Evolutionary conservation across 139 green algal species (phyloP), one percentile per base, ranked within the genome.

Genomic region (Coelastrella sp.): DNA sequence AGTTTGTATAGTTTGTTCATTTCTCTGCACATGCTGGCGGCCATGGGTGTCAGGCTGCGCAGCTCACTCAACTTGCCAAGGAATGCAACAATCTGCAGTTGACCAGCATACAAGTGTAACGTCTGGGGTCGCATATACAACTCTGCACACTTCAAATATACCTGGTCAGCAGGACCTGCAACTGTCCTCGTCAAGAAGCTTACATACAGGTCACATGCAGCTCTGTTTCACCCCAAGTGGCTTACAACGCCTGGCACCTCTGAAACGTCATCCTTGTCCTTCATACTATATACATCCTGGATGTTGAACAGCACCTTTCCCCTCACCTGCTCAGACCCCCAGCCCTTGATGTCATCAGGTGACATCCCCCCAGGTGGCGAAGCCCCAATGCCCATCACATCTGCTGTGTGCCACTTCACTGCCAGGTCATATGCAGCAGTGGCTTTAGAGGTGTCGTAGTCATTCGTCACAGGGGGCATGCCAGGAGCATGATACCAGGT

Each of bases 401-500:
- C 94, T 4, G 68, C 87, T 8, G 92, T 96, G 92, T 97, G 95
- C 96, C 96, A 98, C 61, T 83, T 89, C 7, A 91, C 84, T 4
- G 96, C 97, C 85, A 98, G 93, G 5, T 92, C 93, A 47, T 96
- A 93, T 7, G 97, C 94, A 73, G 83, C 73, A 47, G 93, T 60
- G 0, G 91, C 95, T 65, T 98, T 66, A 10, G 90, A 91, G 17
- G 93, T 93, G 86, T 98, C 95, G 76, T 98, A 98, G 5, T 61
- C 71, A 86, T 98, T 97, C 7, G 91, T 92, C 13, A 94, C 93
- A 0, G 96, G 97, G 0, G 97, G 97, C 94, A 97, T 96, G 74
- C 96, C 96, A 73, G 96, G 92, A 0, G 85, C n/a, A 82, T 97
- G 93, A 5, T 96, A 91, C 97, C 97, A 98, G 5, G 95, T 92